Conservation (phyloP, 345 rosid genomes). For the Anastatica hierochuntica region DNA sequence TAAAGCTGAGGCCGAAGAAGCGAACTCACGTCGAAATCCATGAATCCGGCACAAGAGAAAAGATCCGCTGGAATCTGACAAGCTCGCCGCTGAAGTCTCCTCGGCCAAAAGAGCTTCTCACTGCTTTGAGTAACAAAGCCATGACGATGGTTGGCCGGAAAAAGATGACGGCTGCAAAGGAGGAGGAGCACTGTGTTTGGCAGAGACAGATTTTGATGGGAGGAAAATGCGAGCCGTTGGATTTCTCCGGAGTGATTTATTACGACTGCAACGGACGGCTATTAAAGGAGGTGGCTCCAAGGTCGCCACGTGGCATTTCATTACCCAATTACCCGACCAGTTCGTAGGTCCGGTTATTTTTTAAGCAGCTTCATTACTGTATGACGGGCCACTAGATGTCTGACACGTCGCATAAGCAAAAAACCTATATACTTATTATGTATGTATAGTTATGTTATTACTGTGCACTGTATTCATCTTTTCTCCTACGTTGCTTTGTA, state of each 20-base stretch:
- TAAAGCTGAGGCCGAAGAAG: conserved; percentile 14
- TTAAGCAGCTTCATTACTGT: background rate
- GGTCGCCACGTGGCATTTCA: conserved; percentile 87
- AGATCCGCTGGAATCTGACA: background rate
- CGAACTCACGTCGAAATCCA: background rate
- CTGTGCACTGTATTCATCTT: too few species aligned
- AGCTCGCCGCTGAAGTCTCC: conserved; percentile 22
- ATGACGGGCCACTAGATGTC: too few species aligned
- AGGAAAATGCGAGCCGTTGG: conserved; percentile 85
- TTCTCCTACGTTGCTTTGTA: too few species aligned
- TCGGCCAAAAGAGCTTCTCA: conserved; percentile 40
- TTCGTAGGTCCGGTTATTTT: conserved; percentile 7
- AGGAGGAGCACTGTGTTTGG: conserved; percentile 54
- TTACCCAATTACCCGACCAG: conserved; percentile 29
- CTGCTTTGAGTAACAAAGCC: conserved; percentile 42
- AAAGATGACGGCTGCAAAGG: background rate
- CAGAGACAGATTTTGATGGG: conserved; percentile 87
- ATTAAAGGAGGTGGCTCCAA: conserved; percentile 43
- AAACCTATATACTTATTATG: too few species aligned
- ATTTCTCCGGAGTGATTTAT: conserved; percentile 80
- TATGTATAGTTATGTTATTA: too few species aligned
- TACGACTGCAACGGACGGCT: conserved; percentile 61
- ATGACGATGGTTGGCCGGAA: conserved; percentile 34
- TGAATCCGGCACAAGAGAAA: conserved; percentile 2
- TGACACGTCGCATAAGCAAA: too few species aligned